Evolutionary conservation across 202 grass and related monocot species (phyloP).

Genomic region (Setaria italica): DNA sequence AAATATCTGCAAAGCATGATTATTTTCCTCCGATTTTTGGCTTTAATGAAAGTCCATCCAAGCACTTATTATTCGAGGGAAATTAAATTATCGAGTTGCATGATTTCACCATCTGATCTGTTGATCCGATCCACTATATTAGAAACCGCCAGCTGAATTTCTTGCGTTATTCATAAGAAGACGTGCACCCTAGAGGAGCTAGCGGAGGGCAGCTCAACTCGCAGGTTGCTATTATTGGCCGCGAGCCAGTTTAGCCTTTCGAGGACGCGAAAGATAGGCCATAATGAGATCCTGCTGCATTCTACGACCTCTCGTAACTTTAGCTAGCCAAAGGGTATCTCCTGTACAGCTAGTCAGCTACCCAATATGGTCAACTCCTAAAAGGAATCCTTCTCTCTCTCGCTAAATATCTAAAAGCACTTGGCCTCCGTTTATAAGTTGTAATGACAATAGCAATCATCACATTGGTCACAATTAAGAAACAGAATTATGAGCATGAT

Average conservation of each 20-base stretch:
- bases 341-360: background rate
- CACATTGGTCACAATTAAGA: background rate
- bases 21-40: background rate
- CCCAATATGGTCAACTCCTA: constrained; percentile 44
- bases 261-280: constrained; percentile 47
- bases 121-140: background rate
- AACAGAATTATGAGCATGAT: background rate
- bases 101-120: background rate
- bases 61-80: background rate
- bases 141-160: background rate
- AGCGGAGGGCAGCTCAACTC: constrained; percentile 4
- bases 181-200: constrained; percentile 11
- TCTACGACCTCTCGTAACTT: constrained; percentile 19
- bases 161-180: background rate
- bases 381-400: constrained; percentile 30
- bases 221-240: background rate
- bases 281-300: constrained; percentile 4
- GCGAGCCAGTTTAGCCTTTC: constrained; percentile 54
- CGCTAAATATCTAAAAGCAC: background rate
- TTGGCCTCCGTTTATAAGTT: background rate
- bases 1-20: background rate
- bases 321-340: constrained; percentile 27
- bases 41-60: background rate
- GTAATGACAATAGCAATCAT: background rate
- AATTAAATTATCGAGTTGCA: background rate